Percentiles rank a stretch among this genome's conserved stretches.
phyloP scores from a whole-genome alignment of 1,139 yeast genomes.

The Candida tetrigidarum region DNA sequence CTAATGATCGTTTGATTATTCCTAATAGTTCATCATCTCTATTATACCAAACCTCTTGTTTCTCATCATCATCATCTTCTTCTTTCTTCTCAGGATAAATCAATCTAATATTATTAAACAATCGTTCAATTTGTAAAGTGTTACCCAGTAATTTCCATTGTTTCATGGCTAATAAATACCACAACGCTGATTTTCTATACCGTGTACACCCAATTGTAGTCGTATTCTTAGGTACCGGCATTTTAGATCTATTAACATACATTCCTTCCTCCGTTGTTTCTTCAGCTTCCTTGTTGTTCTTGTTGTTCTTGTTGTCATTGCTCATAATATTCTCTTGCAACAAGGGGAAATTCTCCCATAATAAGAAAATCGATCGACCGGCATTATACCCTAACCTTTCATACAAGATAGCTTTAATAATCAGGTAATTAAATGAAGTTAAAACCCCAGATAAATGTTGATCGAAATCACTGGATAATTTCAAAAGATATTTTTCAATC shows the following conservation, averaged over 20 bases:
- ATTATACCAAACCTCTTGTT: conserved; percentile 39
- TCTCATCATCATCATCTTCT: too few relatives aligned
- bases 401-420: conserved; percentile 44
- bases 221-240: conserved; percentile 36
- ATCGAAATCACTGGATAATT: conserved; percentile 44
- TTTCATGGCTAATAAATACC: conserved; percentile 77
- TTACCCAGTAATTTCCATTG: conserved; percentile 59
- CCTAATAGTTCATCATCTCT: conserved; percentile 38
- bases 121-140: conserved; percentile 26
- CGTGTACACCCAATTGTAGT: conserved; percentile 58
- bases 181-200: conserved; percentile 73
- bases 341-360: conserved; percentile 19
- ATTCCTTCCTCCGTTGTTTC: conserved; percentile 32
- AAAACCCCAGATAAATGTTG: conserved; percentile 31
- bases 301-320: conserved; percentile 8
- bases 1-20: conserved; percentile 26
- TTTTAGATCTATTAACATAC: conserved; percentile 42
- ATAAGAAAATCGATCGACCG: conserved; percentile 32
- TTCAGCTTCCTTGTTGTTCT: conserved; percentile 18
- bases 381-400: conserved; percentile 45
- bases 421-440: conserved; percentile 5
- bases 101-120: conserved; percentile 29
- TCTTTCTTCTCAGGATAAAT: conserved; percentile 28
- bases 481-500: conserved; percentile 48
- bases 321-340: conserved; percentile 18